phyloP scores from a whole-genome alignment of 805 yeast species.

The Kurtzmaniella fragi region DNA sequence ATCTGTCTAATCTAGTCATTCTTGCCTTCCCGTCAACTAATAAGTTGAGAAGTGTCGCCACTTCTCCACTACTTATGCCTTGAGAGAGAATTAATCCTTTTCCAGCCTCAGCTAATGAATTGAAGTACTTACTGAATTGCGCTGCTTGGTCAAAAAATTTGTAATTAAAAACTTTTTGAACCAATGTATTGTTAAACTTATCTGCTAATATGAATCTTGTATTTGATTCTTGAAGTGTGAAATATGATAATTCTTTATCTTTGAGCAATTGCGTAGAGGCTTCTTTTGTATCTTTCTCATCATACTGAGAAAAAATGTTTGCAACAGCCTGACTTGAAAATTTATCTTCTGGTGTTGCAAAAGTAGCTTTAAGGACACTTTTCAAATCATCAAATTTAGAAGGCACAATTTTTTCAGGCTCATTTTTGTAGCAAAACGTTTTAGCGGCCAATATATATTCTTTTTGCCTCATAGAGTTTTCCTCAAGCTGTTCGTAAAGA shows the following conservation, averaged over 20 bases:
- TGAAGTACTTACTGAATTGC: conserved; percentile 39
- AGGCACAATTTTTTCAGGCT: conserved; percentile 5
- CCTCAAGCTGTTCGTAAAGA: conserved; percentile 43
- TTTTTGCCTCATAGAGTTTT: conserved; percentile 66
- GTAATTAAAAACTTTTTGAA: conserved; percentile 30
- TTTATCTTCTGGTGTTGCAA: conserved; percentile 47
- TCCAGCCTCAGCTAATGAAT: conserved; percentile 33
- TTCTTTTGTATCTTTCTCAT: conserved; percentile 42
- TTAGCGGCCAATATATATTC: conserved; percentile 48
- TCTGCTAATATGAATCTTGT: conserved; percentile 57
- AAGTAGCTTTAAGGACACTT: conserved; percentile 48
- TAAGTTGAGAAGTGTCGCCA: conserved; percentile 57
- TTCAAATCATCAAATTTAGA: conserved; percentile 30
- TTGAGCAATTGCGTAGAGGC: conserved; percentile 50
- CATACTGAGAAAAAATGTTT: conserved; percentile 39
- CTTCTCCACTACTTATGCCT: conserved; percentile 56
- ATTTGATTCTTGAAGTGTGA: conserved; percentile 32
- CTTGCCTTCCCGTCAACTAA: conserved; percentile 21
- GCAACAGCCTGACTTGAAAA: conserved; percentile 46
- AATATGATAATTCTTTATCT: conserved; percentile 51
- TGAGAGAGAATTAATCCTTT: conserved; percentile 54
- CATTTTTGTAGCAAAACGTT: conserved; percentile 36
- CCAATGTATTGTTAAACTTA: conserved; percentile 35
- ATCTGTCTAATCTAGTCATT: conserved; percentile 52
- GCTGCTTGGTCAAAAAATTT: conserved; percentile 43